Evolutionary conservation across 176 grass and related monocot genomes (phyloP), one percentile per base, ranked within the genome.

Genomic region (Rhynchospora breviuscula): DNA sequence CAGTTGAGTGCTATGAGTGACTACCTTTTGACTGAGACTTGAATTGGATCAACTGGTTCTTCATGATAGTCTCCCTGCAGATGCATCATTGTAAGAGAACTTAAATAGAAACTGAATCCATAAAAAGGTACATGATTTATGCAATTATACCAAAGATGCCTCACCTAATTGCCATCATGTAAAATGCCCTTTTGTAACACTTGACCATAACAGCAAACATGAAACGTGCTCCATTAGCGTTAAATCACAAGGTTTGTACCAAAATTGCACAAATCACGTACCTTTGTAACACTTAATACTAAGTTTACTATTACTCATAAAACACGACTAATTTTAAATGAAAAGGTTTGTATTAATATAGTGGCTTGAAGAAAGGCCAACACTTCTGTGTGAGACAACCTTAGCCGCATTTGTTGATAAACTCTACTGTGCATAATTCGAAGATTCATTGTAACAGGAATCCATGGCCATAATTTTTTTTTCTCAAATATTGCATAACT

Each of bases 1-100:
- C 62, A 63, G 61, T 54, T 71, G 69, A 83, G 52, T 58, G 74
- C 3, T 70, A 61, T 54, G 63, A 2, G 56, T 59, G 70, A 48
- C 10, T 87, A 91, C 92, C 89, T 89, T 88, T 77, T 88, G 5
- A 64, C 25, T 23, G 82, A 47, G 31, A 81, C 56, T 89, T 87
- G 67, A 54, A 88, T 84, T 29, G 12, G 78, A 85, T 67, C 87
- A 81, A 65, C 79, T 17, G 85, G 58, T 45, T 90, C 87, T 86
- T 84, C 67, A 19, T 35, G 31, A 48, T 78, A 5, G 82, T 82
- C 76, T 85, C 75, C 85, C 88, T 14, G 67, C 79, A 86, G 79
- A 18, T 59, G 83, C 83, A 71, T 88, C 66, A 80, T 47, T 88
- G 78, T 91, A 71, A 57, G 74, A 65, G 63, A 87, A 85, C 70